Percentiles rank a stretch among this genome's conserved stretches.
Evolutionary conservation across 176 grass and related monocot genomes (phyloP).

Genomic region (Aegilops tauschii): DNA sequence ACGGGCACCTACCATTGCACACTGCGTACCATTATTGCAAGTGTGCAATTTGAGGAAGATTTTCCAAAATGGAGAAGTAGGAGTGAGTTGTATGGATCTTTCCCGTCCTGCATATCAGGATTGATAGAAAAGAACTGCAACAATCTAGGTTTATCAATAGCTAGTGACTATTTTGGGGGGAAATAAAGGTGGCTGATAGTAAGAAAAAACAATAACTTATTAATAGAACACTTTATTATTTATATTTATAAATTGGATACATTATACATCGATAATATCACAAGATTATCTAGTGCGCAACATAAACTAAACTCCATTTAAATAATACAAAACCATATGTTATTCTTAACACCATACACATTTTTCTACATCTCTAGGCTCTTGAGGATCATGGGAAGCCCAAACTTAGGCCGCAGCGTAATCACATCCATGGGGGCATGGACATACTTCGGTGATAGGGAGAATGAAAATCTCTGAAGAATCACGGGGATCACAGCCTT

Average conservation of each 20-base stretch:
- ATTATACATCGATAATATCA: neutral
- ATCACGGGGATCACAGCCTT: conserved; percentile 40
- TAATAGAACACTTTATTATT: neutral
- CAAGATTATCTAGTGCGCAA: neutral
- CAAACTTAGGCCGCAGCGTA: conserved; percentile 24
- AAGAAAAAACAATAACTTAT: neutral
- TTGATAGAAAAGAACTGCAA: neutral
- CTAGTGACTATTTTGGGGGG: too few species aligned
- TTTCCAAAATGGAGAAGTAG: neutral
- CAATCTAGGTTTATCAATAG: too few species aligned
- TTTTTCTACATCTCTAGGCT: neutral
- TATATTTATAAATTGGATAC: neutral
- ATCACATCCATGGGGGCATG: conserved; percentile 20
- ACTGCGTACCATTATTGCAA: neutral
- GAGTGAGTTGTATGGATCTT: neutral
- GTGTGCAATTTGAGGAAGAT: neutral
- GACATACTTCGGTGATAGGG: conserved; percentile 30
- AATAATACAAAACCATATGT: neutral
- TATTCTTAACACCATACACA: neutral
- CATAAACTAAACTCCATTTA: neutral
- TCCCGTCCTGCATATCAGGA: neutral
- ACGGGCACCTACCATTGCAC: too few species aligned
- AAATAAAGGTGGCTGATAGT: too few species aligned
- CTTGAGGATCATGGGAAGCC: conserved; percentile 36
- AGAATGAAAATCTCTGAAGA: conserved; percentile 42